Conservation (phyloP, 352 stramenopile species). For the Lagenidium giganteum region DNA sequence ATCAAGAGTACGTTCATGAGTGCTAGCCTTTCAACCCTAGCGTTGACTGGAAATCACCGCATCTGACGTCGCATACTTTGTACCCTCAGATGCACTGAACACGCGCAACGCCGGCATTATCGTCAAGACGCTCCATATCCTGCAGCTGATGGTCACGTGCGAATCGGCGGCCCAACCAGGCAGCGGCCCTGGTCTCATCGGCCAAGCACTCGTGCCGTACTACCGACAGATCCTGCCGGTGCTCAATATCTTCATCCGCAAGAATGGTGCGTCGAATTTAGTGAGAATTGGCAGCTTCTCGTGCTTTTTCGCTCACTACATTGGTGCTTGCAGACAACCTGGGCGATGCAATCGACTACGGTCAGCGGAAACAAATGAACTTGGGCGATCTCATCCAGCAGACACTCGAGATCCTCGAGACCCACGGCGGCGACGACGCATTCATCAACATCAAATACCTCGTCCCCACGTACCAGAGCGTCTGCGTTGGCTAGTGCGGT, state of each 20-base stretch:
- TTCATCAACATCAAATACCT: constrained; percentile 99
- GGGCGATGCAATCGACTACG: constrained; percentile 95
- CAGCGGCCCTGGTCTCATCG: constrained; percentile 88
- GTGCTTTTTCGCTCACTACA: background rate
- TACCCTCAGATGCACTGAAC: constrained; percentile 77
- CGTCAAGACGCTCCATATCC: constrained; percentile 96
- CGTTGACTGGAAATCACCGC: too few relatives aligned
- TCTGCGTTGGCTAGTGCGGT: constrained; percentile 54
- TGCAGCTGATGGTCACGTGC: constrained; percentile 94
- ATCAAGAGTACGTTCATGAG: constrained; percentile 94
- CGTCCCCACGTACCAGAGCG: constrained; percentile 94
- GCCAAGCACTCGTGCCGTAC: constrained; percentile 96
- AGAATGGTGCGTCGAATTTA: constrained; percentile 70
- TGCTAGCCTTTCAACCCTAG: too few relatives aligned
- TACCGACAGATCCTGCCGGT: constrained; percentile 97
- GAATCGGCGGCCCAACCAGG: constrained; percentile 76
- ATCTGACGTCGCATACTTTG: background rate
- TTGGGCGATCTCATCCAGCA: constrained; percentile 96
- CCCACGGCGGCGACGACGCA: constrained; percentile 93
- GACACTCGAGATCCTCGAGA: constrained; percentile 96
- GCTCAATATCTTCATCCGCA: constrained; percentile 96
- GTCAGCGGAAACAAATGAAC: constrained; percentile 93
- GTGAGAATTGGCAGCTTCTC: background rate
- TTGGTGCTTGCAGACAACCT: constrained; percentile 84
- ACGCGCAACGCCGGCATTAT: constrained; percentile 93